phyloP scores from a whole-genome alignment of 2,329 filamentous ascomycete genomes.

The Neopestalotiopsis clavispora region DNA sequence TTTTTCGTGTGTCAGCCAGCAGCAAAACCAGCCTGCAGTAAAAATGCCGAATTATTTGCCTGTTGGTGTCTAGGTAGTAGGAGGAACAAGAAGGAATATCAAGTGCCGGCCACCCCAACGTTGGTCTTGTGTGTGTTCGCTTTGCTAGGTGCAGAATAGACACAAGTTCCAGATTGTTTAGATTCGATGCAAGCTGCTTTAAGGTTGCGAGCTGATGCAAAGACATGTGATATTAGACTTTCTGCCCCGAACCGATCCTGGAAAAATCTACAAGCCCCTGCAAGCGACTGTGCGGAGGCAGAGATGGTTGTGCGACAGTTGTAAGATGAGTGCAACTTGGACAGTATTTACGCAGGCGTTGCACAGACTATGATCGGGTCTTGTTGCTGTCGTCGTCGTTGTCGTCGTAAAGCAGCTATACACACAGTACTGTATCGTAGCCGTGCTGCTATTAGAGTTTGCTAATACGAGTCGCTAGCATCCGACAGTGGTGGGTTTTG shows the following conservation, averaged over 20 bases:
- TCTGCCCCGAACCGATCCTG: neutral
- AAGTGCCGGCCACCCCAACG: neutral
- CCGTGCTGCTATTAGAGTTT: neutral
- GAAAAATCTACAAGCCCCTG: neutral
- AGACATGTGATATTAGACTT: neutral
- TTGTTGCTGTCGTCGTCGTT: neutral
- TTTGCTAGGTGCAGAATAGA: neutral
- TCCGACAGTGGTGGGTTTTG: neutral
- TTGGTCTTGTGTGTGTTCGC: neutral
- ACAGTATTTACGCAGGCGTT: neutral
- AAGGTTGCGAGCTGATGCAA: neutral
- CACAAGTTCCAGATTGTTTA: neutral
- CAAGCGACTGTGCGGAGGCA: neutral
- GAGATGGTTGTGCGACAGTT: neutral
- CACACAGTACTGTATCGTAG: neutral
- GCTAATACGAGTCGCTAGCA: slow-evolving; percentile 1
- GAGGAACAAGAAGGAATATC: neutral
- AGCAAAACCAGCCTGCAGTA: neutral
- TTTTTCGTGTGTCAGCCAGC: neutral
- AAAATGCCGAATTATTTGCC: neutral
- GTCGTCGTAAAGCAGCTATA: neutral
- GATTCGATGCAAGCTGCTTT: neutral
- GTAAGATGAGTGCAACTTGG: neutral
- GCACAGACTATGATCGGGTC: neutral
- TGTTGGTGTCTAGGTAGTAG: neutral